These are phyloP conservation scores for Xylaria nigripes DNA, from an alignment of 495 filamentous ascomycete genomes.

Conservation along the genomic window DNA sequence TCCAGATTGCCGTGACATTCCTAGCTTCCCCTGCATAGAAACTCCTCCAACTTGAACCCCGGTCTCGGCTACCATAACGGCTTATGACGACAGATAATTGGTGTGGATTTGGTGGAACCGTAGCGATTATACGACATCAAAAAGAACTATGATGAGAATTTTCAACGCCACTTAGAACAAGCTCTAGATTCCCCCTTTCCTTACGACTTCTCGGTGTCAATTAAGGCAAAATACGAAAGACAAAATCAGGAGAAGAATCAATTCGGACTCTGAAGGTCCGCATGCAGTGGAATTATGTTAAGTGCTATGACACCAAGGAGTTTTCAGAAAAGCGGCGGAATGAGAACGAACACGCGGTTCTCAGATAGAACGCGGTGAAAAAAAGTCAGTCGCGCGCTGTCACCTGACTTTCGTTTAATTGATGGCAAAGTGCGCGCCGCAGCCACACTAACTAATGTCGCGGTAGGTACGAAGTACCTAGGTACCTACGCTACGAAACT, in stretches of 20 bases:
- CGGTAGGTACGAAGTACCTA: constrained; percentile 1
- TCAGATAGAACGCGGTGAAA: constrained; percentile 6
- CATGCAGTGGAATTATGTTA: no score
- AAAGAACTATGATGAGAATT: neutral
- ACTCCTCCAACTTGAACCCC: neutral
- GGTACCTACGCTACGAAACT: no score
- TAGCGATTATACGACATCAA: neutral
- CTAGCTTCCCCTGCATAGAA: neutral
- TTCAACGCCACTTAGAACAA: neutral
- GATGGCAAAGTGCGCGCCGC: neutral
- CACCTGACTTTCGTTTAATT: constrained; percentile 26
- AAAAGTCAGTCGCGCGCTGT: constrained; percentile 18
- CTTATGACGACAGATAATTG: neutral
- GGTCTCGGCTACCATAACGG: neutral
- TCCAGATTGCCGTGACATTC: constrained; percentile 13
- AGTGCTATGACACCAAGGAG: neutral
- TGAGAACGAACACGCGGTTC: constrained; percentile 16
- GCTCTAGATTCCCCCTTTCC: neutral
- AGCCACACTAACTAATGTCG: no score
- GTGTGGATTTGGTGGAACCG: neutral
- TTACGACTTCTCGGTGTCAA: neutral
- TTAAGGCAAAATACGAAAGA: no score
- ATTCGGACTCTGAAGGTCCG: neutral
- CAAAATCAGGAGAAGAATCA: neutral
- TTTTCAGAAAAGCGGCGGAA: constrained; percentile 1